These are phyloP conservation scores for Phytophthora tubulina DNA, from an alignment of 352 stramenopile genomes.

Conservation along the genomic window DNA sequence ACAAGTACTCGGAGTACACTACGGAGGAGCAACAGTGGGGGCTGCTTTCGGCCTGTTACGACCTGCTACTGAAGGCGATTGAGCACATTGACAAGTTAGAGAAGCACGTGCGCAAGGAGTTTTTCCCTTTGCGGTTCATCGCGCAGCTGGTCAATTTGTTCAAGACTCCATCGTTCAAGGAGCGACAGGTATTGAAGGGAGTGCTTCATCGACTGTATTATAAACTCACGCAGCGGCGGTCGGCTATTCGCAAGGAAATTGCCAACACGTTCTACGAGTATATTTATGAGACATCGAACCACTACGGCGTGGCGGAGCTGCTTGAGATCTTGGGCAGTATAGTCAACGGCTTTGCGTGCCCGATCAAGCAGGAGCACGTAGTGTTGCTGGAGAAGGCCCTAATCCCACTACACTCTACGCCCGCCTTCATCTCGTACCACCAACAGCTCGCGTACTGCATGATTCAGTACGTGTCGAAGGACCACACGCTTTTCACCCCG, in stretches of 20 bases:
- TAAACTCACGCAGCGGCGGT: conserved; percentile 90
- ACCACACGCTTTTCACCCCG: conserved; percentile 86
- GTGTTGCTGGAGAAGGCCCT: conserved; percentile 83
- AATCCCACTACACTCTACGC: conserved; percentile 87
- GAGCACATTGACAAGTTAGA: conserved; percentile 92
- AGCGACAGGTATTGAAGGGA: conserved; percentile 87
- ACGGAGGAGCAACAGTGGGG: conserved; percentile 86
- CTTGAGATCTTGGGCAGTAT: conserved; percentile 91
- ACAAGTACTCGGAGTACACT: conserved; percentile 89
- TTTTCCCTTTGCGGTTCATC: conserved; percentile 85
- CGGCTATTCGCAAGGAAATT: conserved; percentile 90
- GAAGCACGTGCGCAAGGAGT: conserved; percentile 88
- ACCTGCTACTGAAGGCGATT: conserved; percentile 85
- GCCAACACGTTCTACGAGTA: conserved; percentile 92
- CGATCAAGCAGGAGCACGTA: conserved; percentile 92
- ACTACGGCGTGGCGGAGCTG: conserved; percentile 90
- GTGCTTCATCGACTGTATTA: conserved; percentile 91
- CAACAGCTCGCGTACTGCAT: conserved; percentile 92
- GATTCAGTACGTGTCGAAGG: conserved; percentile 92
- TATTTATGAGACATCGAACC: conserved; percentile 93
- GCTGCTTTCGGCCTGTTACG: conserved; percentile 82
- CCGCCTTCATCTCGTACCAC: conserved; percentile 89
- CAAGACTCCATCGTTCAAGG: conserved; percentile 89
- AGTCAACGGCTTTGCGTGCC: conserved; percentile 90
- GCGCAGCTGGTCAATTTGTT: conserved; percentile 85